Evolutionary conservation across 805 yeast genomes (phyloP), one percentile per base, ranked within the genome.

Genomic region (Cyberlindnera suaveolens): DNA sequence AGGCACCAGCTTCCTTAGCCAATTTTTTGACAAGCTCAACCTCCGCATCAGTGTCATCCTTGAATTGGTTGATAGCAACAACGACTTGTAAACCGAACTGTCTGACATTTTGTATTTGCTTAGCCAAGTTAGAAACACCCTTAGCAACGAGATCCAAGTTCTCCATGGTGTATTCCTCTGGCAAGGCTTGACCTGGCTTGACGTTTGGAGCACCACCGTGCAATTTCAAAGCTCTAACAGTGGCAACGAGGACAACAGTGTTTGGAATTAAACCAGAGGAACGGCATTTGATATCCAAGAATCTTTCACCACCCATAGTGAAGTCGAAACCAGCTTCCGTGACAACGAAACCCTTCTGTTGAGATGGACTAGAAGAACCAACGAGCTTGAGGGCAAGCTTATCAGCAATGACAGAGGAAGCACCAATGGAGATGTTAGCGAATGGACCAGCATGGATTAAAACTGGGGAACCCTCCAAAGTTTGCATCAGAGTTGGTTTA

Each of bases 141-240:
- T 69, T 72, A 53, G 73, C 65, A 54, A 85, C 80, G 56, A 83
- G 68, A 17, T 81, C 88, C 50, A 79, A 71, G 64, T 84, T 80
- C 62, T 85, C 95, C 54, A 74, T 73, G 17, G 78, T 70, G 67
- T 85, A 85, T 60, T 77, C 91, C 29, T 77, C 69, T 48, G 91
- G 87, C 61, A 85, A 72, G 43, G 87, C 72, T 49, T 84, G 85
- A 58, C 93, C 95, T 36, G 95, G 88, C 65, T 83, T 85, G 44
- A 85, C 91, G 56, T 83, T 89, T 39, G 93, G 87, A 41, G 89
- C 95, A 59, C 95, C 95, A 61, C 95, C 95, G 61, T 85, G 95
- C 39, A 85, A 78, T 65, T 85, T 85, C 65, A 85, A 71, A 20
- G 95, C 95, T 67, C 95, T 76, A 17, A 83, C 82, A 32, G 95